Evolutionary conservation across 306 rosid species (phyloP).

Genomic region (Cicer yamashitae): DNA sequence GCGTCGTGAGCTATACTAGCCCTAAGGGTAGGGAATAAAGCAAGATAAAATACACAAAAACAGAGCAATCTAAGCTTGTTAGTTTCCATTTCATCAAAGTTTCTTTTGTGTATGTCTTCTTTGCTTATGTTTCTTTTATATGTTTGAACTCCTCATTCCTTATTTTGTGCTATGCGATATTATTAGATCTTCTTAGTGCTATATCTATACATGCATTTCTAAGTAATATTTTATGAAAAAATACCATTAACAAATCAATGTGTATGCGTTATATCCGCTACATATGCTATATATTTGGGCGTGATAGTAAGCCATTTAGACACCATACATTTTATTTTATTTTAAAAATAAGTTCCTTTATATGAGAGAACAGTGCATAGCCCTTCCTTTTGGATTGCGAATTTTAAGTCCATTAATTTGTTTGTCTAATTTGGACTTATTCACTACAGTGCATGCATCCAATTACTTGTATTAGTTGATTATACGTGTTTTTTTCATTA

Average conservation of each 20-base stretch:
- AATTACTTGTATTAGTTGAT: not conserved
- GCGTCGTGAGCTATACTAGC: conserved; percentile 54
- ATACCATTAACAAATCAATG: conserved; percentile 6
- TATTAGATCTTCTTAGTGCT: conserved; percentile 4
- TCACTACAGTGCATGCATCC: not conserved
- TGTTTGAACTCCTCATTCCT: conserved; percentile 11
- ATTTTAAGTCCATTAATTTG: not conserved
- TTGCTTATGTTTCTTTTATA: conserved; percentile 21
- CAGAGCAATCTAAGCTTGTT: conserved; percentile 45
- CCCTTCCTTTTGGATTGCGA: conserved; percentile 2
- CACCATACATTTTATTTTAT: not conserved
- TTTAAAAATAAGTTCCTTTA: not conserved
- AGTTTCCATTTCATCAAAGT: conserved; percentile 34
- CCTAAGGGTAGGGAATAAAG: conserved; percentile 35
- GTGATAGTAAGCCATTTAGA: conserved; percentile 12
- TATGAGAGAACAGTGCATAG: not conserved
- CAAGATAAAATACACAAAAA: conserved; percentile 32
- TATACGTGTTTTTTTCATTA: not conserved
- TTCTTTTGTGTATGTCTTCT: not conserved
- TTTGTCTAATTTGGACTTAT: not conserved
- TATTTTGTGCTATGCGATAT: conserved; percentile 27
- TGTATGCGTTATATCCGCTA: conserved; percentile 12
- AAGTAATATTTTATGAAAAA: not conserved
- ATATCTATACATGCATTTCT: not conserved
- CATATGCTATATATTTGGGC: conserved; percentile 23